phyloP scores from a whole-genome alignment of 1,284 basidiomycete genomes.

The Ganoderma leucocontextum region DNA sequence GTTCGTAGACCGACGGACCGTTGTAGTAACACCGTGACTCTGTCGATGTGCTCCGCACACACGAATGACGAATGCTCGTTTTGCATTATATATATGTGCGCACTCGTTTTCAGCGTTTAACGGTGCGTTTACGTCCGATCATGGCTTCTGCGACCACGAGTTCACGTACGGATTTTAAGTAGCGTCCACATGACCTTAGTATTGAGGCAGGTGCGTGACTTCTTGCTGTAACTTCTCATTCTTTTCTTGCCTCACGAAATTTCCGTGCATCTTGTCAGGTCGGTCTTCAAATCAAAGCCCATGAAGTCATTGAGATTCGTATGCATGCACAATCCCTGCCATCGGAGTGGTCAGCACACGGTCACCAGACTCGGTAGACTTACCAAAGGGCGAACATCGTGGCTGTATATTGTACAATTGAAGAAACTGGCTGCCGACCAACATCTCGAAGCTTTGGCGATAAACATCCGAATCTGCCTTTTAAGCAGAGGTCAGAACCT shows the following conservation, averaged over 20 bases:
- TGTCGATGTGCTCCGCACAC: too few relatives aligned
- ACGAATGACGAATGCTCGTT: neutral
- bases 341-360: neutral
- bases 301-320: neutral
- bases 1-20: neutral
- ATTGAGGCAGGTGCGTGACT: neutral
- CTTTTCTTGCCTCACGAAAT: neutral
- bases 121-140: neutral
- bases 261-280: neutral
- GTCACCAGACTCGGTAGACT: neutral
- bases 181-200: neutral
- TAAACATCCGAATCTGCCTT: too few relatives aligned
- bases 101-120: neutral
- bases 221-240: neutral
- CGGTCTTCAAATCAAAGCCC: neutral
- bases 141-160: neutral
- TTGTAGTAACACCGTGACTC: too few relatives aligned
- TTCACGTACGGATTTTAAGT: neutral
- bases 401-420: neutral
- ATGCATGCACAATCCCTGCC: neutral
- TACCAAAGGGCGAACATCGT: neutral
- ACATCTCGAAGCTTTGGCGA: neutral
- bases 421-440: neutral
- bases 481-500: too few relatives aligned
- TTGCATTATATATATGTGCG: neutral